These are phyloP conservation scores for Blastobotrys indianensis DNA, from an alignment of 1,139 yeast genomes.

Conservation along the genomic window DNA sequence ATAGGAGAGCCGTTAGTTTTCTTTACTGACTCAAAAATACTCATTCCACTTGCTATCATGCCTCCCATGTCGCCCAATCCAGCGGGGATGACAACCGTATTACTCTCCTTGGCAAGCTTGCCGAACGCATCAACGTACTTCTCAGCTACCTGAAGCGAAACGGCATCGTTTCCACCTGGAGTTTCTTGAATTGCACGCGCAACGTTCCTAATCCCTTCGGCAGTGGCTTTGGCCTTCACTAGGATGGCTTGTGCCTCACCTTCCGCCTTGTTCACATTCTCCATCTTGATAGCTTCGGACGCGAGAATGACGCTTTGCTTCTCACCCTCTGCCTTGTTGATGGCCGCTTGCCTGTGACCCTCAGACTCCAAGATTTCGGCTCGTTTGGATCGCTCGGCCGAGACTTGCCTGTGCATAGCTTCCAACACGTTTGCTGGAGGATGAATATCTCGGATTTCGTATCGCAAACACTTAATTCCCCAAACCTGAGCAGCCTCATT, in stretches of 20 bases:
- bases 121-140: constrained; percentile 79
- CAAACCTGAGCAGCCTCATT: constrained; percentile 82
- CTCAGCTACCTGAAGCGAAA: constrained; percentile 73
- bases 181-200: constrained; percentile 63
- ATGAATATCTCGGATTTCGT: constrained; percentile 82
- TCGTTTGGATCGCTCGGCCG: constrained; percentile 79
- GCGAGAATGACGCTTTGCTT: constrained; percentile 62
- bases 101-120: constrained; percentile 74
- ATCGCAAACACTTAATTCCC: constrained; percentile 82
- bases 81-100: constrained; percentile 72
- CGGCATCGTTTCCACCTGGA: constrained; percentile 71
- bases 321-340: constrained; percentile 79
- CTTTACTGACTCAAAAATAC: constrained; percentile 56
- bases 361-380: constrained; percentile 85
- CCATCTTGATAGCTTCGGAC: constrained; percentile 61
- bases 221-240: constrained; percentile 69
- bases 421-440: constrained; percentile 84
- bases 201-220: constrained; percentile 58
- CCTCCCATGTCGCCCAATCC: constrained; percentile 69
- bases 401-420: constrained; percentile 87
- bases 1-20: neutral
- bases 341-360: constrained; percentile 72
- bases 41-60: constrained; percentile 71
- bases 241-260: constrained; percentile 69
- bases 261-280: constrained; percentile 56